phyloP scores from a whole-genome alignment of 768 basidiomycete genomes.

The Gymnopilus junonius region DNA sequence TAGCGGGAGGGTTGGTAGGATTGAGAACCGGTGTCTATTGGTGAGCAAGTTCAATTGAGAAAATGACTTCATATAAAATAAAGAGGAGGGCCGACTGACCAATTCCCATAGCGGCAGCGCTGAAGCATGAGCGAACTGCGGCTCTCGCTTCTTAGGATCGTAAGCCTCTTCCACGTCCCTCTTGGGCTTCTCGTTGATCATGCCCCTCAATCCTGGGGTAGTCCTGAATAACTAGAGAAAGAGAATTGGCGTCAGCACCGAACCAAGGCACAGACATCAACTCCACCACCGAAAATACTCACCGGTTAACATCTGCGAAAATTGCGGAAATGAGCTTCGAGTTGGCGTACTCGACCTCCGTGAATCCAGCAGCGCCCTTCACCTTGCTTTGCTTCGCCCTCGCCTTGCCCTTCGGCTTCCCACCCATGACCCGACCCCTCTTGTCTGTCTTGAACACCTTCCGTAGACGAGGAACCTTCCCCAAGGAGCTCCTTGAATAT shows the following conservation, averaged over 20 bases:
- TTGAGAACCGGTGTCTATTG: constrained; percentile 74
- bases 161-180: constrained; percentile 49
- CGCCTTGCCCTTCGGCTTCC: constrained; percentile 27
- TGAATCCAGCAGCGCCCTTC: constrained; percentile 64
- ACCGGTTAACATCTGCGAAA: constrained; percentile 95
- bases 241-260: not conserved
- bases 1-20: constrained; percentile 90
- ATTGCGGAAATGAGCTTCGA: constrained; percentile 89
- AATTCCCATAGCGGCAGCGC: constrained; percentile 89
- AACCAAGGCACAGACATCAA: not conserved
- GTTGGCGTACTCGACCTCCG: constrained; percentile 78
- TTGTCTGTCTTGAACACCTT: constrained; percentile 40
- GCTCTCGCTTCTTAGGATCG: constrained; percentile 90
- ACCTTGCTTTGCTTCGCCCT: constrained; percentile 43
- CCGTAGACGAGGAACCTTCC: constrained; percentile 39
- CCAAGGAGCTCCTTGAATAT: constrained; percentile 90
- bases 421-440: constrained; percentile 35
- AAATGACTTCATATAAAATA: too few species aligned
- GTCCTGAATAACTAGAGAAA: constrained; percentile 43
- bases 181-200: constrained; percentile 36
- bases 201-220: constrained; percentile 43
- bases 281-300: constrained; percentile 27
- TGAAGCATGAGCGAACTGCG: constrained; percentile 82
- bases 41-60: not conserved
- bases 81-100: constrained; percentile 46